Evolutionary conservation across 768 basidiomycete species (phyloP), one percentile per base, ranked within the genome.

Genomic region (Termitomyces sp.): DNA sequence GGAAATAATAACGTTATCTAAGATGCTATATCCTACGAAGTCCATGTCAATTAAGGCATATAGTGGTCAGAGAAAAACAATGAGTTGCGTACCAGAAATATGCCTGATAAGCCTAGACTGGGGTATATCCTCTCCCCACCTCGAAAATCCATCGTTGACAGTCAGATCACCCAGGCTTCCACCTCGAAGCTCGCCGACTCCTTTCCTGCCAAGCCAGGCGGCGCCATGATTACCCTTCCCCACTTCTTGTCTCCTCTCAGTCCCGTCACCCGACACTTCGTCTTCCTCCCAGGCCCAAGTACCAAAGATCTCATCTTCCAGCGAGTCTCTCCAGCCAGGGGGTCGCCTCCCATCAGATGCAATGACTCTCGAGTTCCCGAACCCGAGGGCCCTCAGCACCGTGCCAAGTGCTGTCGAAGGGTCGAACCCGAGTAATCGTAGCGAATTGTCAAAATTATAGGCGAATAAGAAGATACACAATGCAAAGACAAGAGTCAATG

Each of bases 1-100:
- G 63, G 80, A 74, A n/a, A 89, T 70, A 64, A 87, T 82, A n/a
- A 91, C 77, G 58, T 91, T 87, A 63, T 94, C 90, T 55, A 95
- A 74, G 44, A 94, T 81, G 0, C 89, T 92, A 71, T 85, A 91
- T 3, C 94, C 94, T 94, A 45, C 14, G 50, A 12, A 48, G 50
- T 53, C 35, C 10, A 15, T 31, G 43, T 28, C 53, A 1, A 15
- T 43, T 51, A 37, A 58, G 46, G 30, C 49, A 51, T 31, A 28
- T 19, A 10, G 7, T 50, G 12, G 21, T 21, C 33, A 33, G 42
- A 33, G 4, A 33, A 58, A 61, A 54, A 23, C 47, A 6, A 19
- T 61, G 61, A 21, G 55, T 15, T 19, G 42, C 71, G 50, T 47
- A 89, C 89, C 89, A 61, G 88, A 80, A 31, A 78, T 75, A 70